Conservation (phyloP, 345 rosid genomes). For the Boechera retrofracta region DNA sequence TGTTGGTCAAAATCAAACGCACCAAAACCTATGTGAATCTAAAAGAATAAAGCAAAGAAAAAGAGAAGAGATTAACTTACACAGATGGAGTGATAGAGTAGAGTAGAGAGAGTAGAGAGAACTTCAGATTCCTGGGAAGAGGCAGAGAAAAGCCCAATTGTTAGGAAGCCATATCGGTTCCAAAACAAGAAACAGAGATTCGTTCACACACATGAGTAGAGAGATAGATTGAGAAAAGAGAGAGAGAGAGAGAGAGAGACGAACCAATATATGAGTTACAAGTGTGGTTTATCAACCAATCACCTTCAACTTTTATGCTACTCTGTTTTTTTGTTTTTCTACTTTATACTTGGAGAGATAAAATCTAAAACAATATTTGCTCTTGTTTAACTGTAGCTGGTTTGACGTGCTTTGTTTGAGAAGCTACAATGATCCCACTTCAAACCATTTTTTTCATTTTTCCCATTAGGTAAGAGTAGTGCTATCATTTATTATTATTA, state of each 20-base stretch:
- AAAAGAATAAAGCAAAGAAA: background rate
- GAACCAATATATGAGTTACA: slow-evolving; percentile 47
- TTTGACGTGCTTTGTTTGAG: slow-evolving; percentile 44
- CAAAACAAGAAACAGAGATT: slow-evolving; percentile 55
- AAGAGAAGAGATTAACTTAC: slow-evolving; percentile 32
- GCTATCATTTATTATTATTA: slow-evolving; percentile 35
- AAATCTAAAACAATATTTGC: background rate
- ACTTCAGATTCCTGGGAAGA: slow-evolving; percentile 47
- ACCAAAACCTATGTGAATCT: slow-evolving; percentile 39
- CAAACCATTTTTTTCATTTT: background rate
- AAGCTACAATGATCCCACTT: slow-evolving; percentile 49
- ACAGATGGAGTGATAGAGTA: slow-evolving; percentile 38
- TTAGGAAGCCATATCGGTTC: slow-evolving; percentile 79
- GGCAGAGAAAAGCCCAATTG: slow-evolving; percentile 58
- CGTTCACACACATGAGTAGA: slow-evolving; percentile 28
- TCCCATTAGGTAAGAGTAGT: slow-evolving; percentile 30
- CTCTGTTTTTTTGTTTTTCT: slow-evolving; percentile 33
- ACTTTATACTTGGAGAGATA: slow-evolving; percentile 13
- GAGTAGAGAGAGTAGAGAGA: slow-evolving; percentile 19
- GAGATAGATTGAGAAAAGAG: slow-evolving; percentile 26
- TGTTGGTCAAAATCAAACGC: slow-evolving; percentile 32
- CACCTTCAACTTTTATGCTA: slow-evolving; percentile 61
- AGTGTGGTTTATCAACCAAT: slow-evolving; percentile 64
- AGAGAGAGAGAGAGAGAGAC: slow-evolving; percentile 22
- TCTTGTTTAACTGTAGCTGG: slow-evolving; percentile 35